Conservation (phyloP, 1,139 yeast species). For the Wickerhamomyces sp. region DNA sequence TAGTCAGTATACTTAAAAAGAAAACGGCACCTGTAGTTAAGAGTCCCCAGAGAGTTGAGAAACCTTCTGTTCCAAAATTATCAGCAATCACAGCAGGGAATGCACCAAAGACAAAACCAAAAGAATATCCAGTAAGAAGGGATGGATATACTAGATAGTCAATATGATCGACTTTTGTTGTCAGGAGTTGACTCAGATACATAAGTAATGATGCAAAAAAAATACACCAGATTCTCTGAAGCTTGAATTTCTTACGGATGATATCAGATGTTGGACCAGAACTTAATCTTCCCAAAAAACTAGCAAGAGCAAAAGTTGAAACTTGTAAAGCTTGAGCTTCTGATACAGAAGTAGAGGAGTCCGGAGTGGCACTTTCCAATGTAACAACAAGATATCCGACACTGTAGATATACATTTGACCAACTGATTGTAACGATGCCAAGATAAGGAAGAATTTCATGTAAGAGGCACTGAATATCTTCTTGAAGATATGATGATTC, state of each 20-base stretch:
- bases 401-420: constrained; percentile 60
- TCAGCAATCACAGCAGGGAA: constrained; percentile 80
- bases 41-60: constrained; percentile 80
- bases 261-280: constrained; percentile 53
- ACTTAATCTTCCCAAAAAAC: constrained; percentile 47
- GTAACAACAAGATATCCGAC: constrained; percentile 58
- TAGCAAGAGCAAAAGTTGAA: constrained; percentile 48
- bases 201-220: constrained; percentile 45
- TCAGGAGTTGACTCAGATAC: constrained; percentile 39
- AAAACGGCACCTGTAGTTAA: constrained; percentile 54
- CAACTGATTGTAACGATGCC: constrained; percentile 56
- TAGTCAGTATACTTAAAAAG: constrained; percentile 23
- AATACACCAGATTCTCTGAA: constrained; percentile 67
- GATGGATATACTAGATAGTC: constrained; percentile 44
- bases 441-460: constrained; percentile 48
- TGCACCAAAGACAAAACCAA: constrained; percentile 76
- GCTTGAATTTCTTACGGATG: constrained; percentile 43
- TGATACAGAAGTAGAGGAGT: constrained; percentile 44
- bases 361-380: constrained; percentile 48
- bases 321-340: constrained; percentile 54
- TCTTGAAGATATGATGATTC: constrained; percentile 20
- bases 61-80: constrained; percentile 63
- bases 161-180: constrained; percentile 21
- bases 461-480: constrained; percentile 28
- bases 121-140: constrained; percentile 62